phyloP scores from a whole-genome alignment of 495 filamentous ascomycete species.

The Xylaria acuta region DNA sequence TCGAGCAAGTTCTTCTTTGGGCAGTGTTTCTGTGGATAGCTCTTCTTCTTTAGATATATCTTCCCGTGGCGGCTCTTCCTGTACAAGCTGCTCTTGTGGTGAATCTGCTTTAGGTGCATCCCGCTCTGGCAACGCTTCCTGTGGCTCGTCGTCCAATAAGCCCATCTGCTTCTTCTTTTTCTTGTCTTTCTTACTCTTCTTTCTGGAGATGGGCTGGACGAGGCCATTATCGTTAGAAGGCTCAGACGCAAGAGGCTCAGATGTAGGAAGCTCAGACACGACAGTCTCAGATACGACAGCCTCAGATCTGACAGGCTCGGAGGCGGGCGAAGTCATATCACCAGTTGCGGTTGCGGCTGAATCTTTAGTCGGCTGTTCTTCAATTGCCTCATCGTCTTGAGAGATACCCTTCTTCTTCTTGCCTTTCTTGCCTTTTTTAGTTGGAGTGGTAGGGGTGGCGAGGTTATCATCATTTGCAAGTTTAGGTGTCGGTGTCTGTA shows the following conservation, averaged over 20 bases:
- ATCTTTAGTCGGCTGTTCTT: not conserved
- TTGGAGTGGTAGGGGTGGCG: not conserved
- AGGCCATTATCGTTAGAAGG: not conserved
- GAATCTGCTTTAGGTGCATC: not conserved
- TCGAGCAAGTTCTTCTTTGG: not conserved
- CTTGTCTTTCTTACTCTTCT: constrained; percentile 34
- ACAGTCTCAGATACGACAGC: not conserved
- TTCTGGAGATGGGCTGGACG: not conserved
- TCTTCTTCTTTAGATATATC: not conserved
- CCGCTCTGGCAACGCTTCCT: not conserved
- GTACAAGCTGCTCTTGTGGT: not conserved
- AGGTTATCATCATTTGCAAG: constrained; percentile 13
- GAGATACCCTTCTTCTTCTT: constrained; percentile 24
- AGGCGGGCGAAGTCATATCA: not conserved
- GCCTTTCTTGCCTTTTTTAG: constrained; percentile 29
- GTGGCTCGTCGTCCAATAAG: not conserved
- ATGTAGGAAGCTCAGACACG: not conserved
- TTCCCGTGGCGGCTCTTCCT: not conserved
- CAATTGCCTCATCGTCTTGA: not conserved
- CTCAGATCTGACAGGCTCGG: not conserved
- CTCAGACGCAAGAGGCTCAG: not conserved
- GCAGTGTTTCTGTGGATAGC: not conserved
- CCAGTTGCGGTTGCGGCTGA: not conserved
- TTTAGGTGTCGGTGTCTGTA: constrained; percentile 10
- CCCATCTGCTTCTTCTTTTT: constrained; percentile 28